A percentile compares a stretch with the other conserved stretches of the same genome.
phyloP scores from a whole-genome alignment of 495 filamentous ascomycete species.

The Aspergillus hancockii region DNA sequence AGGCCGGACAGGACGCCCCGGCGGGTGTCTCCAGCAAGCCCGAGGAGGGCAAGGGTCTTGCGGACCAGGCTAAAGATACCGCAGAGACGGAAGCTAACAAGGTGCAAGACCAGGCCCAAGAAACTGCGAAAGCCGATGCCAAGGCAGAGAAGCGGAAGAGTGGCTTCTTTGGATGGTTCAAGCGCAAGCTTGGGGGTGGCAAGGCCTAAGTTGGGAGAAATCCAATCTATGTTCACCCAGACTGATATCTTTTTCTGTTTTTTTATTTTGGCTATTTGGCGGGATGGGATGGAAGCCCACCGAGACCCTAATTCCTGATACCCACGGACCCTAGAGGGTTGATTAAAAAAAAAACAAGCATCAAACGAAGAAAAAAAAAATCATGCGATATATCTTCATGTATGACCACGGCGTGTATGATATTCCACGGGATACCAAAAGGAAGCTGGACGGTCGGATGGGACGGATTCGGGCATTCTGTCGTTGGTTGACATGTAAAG shows the following conservation, averaged over 20 bases:
- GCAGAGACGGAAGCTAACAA: conserved; percentile 16
- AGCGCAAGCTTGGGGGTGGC: conserved; percentile 33
- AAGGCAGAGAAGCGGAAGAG: conserved; percentile 31
- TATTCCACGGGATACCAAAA: conserved; percentile 12
- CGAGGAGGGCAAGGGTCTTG: conserved; percentile 16
- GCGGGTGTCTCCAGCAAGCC: conserved; percentile 6
- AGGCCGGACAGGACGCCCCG: conserved; percentile 13
- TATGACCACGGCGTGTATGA: conserved; percentile 17
- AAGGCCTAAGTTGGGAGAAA: conserved; percentile 9
- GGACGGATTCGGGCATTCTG: conserved; percentile 2
- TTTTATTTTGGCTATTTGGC: conserved; percentile 8
- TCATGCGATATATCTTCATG: conserved; percentile 9
- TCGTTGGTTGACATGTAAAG: conserved; percentile 12
- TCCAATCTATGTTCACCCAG: not conserved
- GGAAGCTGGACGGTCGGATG: not conserved
- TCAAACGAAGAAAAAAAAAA: conserved; percentile 6
- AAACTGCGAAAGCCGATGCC: conserved; percentile 16
- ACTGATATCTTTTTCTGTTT: conserved; percentile 10
- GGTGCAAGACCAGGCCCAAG: conserved; percentile 14
- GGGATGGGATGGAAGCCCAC: conserved; percentile 10
- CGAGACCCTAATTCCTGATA: conserved; percentile 26
- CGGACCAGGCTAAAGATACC: conserved; percentile 14
- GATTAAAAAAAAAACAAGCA: conserved; percentile 7
- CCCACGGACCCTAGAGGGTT: conserved; percentile 15
- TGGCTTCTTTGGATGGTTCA: conserved; percentile 25